Evolutionary conservation across 805 yeast genomes (phyloP), one percentile per base, ranked within the genome.

Genomic region (Saccharomycopsis guyanensis): DNA sequence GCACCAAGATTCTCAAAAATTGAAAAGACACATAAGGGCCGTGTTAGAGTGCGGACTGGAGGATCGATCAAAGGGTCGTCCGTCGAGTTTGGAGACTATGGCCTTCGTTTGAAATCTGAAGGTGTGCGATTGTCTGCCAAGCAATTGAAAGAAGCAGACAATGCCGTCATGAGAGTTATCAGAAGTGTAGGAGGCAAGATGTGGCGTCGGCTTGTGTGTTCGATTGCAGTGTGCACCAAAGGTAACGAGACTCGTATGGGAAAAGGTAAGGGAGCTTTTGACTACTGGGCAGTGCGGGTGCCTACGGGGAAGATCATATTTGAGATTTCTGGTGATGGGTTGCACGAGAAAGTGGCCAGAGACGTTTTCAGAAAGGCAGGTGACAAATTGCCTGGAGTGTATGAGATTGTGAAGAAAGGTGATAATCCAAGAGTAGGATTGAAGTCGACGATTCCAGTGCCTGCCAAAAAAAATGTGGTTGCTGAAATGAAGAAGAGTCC

Each of bases 221-320:
- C 85, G 61, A 75, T 87, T 45, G 93, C 97, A 0, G 95, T 93
- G 10, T 88, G 96, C 66, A 78, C 86, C 52, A 93, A 93, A 69
- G 98, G 98, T 69, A 93, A 93, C 64, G 96, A 93, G 64, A 87
- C 96, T 8, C 93, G 98, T 81, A 93, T 93, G 98, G 98, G 98
- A 71, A 93, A 93, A 66, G 98, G 98, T 70, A 93, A 93, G 67
- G 98, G 98, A 66, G 82, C 89, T 0, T 91, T 93, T 61, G 96
- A 87, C 59, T 93, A 87, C 69, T 93, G 97, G 97, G 94, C 95
- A 58, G 85, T 81, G 29, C 79, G 98, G 58, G 93, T 93, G 12
- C 95, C 97, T 35, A 89, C 97, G 0, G 98, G 98, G 3, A 89
- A 88, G 60, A 80, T 93, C 36, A 70, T 89, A 19, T 87, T 89